A percentile compares a stretch with the other conserved stretches of the same genome.
Evolutionary conservation across 148 eudicot genomes (phyloP).

Genomic region (Spergularia bocconei): DNA sequence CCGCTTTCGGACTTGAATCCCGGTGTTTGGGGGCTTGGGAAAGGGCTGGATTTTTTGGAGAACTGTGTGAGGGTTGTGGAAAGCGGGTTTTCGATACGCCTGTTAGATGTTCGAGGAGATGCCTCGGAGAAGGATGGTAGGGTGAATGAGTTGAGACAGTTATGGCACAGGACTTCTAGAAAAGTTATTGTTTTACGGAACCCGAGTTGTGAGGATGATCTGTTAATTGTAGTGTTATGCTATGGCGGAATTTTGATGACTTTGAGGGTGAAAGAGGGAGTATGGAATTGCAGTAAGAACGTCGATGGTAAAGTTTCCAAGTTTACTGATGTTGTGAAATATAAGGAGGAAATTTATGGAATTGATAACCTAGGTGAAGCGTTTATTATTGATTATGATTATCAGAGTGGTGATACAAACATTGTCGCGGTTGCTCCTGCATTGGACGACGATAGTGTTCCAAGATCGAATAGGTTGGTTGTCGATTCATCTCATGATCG

Average conservation of each 20-base stretch:
- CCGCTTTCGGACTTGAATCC: background rate
- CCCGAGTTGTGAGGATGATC: conserved; percentile 3
- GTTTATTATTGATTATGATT: background rate
- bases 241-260: background rate
- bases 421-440: too few relatives aligned
- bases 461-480: background rate
- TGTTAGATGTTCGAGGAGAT: background rate
- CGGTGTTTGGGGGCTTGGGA: background rate
- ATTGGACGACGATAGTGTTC: background rate
- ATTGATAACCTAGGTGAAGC: background rate
- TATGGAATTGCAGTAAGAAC: background rate
- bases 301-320: background rate
- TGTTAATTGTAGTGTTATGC: background rate
- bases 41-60: background rate
- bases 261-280: background rate
- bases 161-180: background rate
- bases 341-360: too few relatives aligned
- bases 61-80: background rate
- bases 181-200: background rate
- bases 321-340: background rate
- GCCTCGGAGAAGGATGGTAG: background rate
- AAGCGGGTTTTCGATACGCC: background rate
- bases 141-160: background rate
- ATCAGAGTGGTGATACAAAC: background rate
- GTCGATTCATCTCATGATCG: background rate